A percentile compares a stretch with the other conserved stretches of the same genome.
phyloP scores from a whole-genome alignment of 2,329 filamentous ascomycete genomes.

The Paecilomyces variotii region DNA sequence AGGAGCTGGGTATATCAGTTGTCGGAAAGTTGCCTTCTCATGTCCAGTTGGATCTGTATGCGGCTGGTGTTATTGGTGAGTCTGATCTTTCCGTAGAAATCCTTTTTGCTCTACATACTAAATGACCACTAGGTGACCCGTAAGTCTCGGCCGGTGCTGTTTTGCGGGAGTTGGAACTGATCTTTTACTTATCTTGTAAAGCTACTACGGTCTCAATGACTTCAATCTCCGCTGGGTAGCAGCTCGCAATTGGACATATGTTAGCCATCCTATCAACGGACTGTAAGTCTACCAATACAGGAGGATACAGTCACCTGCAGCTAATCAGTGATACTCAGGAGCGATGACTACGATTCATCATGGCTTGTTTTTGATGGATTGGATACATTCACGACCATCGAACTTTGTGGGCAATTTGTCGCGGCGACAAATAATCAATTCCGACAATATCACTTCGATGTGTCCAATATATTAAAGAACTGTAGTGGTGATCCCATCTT shows the following conservation, averaged over 20 bases:
- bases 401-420: constrained; percentile 47
- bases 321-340: constrained; percentile 9
- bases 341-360: constrained; percentile 29
- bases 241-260: constrained; percentile 55
- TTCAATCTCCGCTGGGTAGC: constrained; percentile 54
- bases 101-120: not conserved
- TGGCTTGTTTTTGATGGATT: constrained; percentile 56
- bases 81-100: constrained; percentile 11
- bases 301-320: not conserved
- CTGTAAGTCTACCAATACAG: constrained; percentile 26
- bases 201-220: constrained; percentile 50
- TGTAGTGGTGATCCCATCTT: constrained; percentile 37
- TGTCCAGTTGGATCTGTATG: constrained; percentile 51
- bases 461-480: constrained; percentile 38
- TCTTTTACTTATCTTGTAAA: constrained; percentile 4
- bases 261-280: constrained; percentile 36
- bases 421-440: constrained; percentile 56
- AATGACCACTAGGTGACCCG: constrained; percentile 22
- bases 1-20: constrained; percentile 43
- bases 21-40: constrained; percentile 51
- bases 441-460: constrained; percentile 53
- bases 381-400: constrained; percentile 53
- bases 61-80: constrained; percentile 46
- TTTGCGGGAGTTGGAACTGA: not conserved
- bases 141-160: constrained; percentile 10